A percentile compares a stretch with the other conserved stretches of the same genome.
These are phyloP conservation scores for Pezicula radicicola DNA, from an alignment of 2,329 filamentous ascomycete species.

Conservation along the genomic window DNA sequence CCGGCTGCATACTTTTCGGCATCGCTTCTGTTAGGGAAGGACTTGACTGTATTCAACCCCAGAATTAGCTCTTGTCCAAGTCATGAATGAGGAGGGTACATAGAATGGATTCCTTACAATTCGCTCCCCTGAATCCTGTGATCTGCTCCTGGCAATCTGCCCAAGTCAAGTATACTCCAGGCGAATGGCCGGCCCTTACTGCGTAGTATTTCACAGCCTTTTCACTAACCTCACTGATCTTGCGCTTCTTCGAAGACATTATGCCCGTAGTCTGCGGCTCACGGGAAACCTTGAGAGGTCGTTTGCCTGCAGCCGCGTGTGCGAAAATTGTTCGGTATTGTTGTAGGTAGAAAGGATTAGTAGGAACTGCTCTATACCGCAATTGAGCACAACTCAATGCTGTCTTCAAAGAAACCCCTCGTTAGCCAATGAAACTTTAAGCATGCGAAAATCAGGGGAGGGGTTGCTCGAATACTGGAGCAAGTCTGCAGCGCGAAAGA, in stretches of 20 bases:
- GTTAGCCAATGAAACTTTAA: background rate
- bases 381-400: no score
- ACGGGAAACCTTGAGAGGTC: background rate
- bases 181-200: conserved; percentile 52
- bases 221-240: conserved; percentile 12
- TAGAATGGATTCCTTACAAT: conserved; percentile 51
- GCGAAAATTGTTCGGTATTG: no score
- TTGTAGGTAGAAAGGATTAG: no score
- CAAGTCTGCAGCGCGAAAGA: background rate
- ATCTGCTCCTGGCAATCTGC: conserved; percentile 60
- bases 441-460: background rate
- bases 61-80: background rate
- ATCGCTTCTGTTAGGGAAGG: conserved; percentile 69
- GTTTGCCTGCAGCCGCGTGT: background rate
- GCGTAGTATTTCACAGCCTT: conserved; percentile 54
- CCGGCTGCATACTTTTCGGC: conserved; percentile 76
- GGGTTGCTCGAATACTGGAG: background rate
- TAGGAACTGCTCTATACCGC: no score
- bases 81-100: background rate
- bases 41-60: conserved; percentile 63
- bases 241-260: conserved; percentile 25
- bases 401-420: no score
- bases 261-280: background rate
- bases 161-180: conserved; percentile 62
- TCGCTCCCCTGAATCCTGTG: conserved; percentile 58